Evolutionary conservation across 225 moss, liverwort and hornwort species (phyloP), one percentile per base, ranked within the genome.

Genomic region (Rhytidiadelphus loreus): DNA sequence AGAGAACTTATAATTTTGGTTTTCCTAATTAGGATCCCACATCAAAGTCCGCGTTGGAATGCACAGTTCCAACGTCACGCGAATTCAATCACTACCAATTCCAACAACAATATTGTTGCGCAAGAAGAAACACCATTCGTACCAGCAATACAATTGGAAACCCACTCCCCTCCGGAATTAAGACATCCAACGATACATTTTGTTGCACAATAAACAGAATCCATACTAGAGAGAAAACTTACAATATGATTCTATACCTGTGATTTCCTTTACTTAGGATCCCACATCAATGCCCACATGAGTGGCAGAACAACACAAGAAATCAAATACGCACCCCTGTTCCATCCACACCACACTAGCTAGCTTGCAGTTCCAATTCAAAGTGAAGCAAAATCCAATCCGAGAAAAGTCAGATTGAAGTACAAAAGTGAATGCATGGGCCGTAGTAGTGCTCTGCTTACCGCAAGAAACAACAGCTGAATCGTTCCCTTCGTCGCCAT

Each of bases 381-480:
- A 57, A 56, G 57, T n/a, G 39, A 78, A 78, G 78, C 56, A 4
- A 39, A 78, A 35, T 79, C 29, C 20, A 59, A 59, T 80, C 8
- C 13, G 29, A 29, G 58, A 8, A n/a, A 58, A 25, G 41, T 13
- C 5, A 80, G 41, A 75, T 50, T 50, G 50, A 41, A 39, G 18
- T 28, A 7, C 56, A 17, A 18, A 58, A 16, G 13, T 7, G 15
- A 13, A 39, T 14, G 53, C 29, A 16, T 57, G 70, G 37, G 43
- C 5, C 6, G 87, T 12, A 24, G 87, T 12, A 24, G 76, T 22
- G 33, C 35, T 43, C 22, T 19, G 57, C 85, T 66, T 69, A 92
- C 92, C 84, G 29, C 75, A 62, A 90, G 90, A 9, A 90, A 75
- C 80, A 88, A 7, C 75, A 88, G 58, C n/a, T 66, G 83, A 80